phyloP scores from a whole-genome alignment of 1,284 basidiomycete species.

The Irpex sp. region DNA sequence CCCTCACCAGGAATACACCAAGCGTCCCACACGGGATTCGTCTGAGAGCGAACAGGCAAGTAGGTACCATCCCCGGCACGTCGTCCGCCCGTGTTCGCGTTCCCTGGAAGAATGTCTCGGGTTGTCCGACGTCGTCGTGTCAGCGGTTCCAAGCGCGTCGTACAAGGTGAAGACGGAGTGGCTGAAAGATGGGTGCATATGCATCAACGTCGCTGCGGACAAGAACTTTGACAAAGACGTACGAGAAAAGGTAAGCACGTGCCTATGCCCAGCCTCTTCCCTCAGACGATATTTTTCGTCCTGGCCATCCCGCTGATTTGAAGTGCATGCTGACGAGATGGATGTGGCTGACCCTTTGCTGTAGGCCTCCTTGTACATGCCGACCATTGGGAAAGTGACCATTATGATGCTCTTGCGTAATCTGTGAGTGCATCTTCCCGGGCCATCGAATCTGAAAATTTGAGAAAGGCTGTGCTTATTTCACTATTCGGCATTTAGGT shows the following conservation, averaged over 20 bases:
- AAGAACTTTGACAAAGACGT: slow-evolving; percentile 97
- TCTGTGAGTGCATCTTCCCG: slow-evolving; percentile 47
- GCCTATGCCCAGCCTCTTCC: background rate
- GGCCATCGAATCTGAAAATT: background rate
- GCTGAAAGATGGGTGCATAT: slow-evolving; percentile 91
- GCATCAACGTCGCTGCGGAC: slow-evolving; percentile 90
- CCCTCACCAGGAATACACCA: slow-evolving; percentile 75
- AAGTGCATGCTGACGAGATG: background rate
- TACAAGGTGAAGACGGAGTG: slow-evolving; percentile 89
- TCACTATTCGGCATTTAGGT: slow-evolving; percentile 30
- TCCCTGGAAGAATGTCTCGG: slow-evolving; percentile 75
- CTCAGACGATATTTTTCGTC: background rate
- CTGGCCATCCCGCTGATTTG: slow-evolving; percentile 1
- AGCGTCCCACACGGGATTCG: slow-evolving; percentile 56
- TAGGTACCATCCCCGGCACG: slow-evolving; percentile 78
- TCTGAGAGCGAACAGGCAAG: slow-evolving; percentile 30
- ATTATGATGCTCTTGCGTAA: slow-evolving; percentile 96
- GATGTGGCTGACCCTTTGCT: background rate
- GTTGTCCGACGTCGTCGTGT: slow-evolving; percentile 85
- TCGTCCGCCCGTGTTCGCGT: slow-evolving; percentile 63
- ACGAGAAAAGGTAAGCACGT: slow-evolving; percentile 66
- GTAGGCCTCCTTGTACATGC: slow-evolving; percentile 87
- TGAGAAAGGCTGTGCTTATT: background rate
- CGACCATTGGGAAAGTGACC: slow-evolving; percentile 94
- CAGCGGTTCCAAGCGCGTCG: slow-evolving; percentile 79